Conservation (phyloP, 139 green algal species). For the Micractinium sp. region DNA sequence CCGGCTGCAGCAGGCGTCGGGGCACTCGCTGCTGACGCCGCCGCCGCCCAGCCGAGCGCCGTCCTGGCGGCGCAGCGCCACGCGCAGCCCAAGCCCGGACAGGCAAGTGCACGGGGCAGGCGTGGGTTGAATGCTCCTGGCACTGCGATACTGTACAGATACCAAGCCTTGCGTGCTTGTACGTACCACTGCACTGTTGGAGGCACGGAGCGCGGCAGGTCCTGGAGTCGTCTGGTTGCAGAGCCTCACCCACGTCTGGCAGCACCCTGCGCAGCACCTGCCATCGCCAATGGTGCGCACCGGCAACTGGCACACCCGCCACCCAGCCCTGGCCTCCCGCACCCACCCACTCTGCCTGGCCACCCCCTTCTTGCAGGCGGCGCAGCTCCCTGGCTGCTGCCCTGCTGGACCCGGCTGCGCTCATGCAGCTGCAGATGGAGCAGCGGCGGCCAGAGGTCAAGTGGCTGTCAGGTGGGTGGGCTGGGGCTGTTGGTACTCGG, state of each 20-base stretch:
- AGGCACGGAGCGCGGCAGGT: background rate
- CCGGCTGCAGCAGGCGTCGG: background rate
- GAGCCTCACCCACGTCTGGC: too few relatives aligned
- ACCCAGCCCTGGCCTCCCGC: background rate
- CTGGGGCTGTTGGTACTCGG: background rate
- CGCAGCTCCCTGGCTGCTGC: background rate
- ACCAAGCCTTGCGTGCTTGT: too few relatives aligned
- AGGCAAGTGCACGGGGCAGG: background rate
- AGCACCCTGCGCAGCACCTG: background rate
- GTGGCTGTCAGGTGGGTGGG: constrained; percentile 14
- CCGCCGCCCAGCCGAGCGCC: background rate
- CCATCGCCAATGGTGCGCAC: background rate
- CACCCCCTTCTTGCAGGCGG: background rate
- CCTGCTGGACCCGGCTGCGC: background rate
- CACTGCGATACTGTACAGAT: background rate
- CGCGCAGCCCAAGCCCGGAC: constrained; percentile 19
- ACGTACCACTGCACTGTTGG: background rate
- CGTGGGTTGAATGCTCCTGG: background rate
- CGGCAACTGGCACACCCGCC: too few relatives aligned
- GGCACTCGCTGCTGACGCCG: constrained; percentile 2
- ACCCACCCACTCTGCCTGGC: background rate
- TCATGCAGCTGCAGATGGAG: constrained; percentile 29
- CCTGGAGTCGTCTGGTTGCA: background rate
- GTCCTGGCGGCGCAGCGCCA: constrained; percentile 3
- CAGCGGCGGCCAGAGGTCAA: background rate